Evolutionary conservation across 2,329 filamentous ascomycete species (phyloP).

Genomic region (Hypoxylon sp.): DNA sequence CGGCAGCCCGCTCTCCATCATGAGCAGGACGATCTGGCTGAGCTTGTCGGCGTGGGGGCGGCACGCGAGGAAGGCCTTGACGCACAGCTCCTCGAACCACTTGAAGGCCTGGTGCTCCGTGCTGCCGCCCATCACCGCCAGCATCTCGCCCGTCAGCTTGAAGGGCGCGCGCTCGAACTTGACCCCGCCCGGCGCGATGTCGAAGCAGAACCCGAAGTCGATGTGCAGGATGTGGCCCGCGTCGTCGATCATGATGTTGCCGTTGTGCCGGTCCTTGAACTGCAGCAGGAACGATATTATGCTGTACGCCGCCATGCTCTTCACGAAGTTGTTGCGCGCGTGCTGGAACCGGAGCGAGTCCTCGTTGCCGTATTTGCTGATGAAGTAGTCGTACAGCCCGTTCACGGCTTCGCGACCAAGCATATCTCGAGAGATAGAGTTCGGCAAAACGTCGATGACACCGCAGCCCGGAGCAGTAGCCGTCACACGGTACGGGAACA

Average conservation of each 20-base stretch:
- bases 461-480: constrained; percentile 97
- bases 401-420: constrained; percentile 98
- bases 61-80: constrained; percentile 93
- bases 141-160: constrained; percentile 97
- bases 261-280: constrained; percentile 99
- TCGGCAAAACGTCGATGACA: constrained; percentile 97
- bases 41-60: constrained; percentile 91
- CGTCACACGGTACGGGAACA: constrained; percentile 97
- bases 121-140: constrained; percentile 97
- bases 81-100: constrained; percentile 95
- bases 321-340: constrained; percentile 96
- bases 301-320: constrained; percentile 98
- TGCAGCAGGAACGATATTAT: constrained; percentile 97
- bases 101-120: constrained; percentile 89
- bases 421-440: constrained; percentile 99
- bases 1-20: constrained; percentile 95
- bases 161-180: constrained; percentile 98
- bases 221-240: constrained; percentile 98
- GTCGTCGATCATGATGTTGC: constrained; percentile 99
- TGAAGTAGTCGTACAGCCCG: constrained; percentile 97
- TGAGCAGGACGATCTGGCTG: constrained; percentile 88
- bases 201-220: constrained; percentile 99
- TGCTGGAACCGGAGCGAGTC: constrained; percentile 95
- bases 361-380: constrained; percentile 97
- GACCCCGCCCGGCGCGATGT: constrained; percentile 96